Base-by-base conservation (phyloP, 2,329 filamentous ascomycete genomes). In the Xylariaceae sp. region DNA sequence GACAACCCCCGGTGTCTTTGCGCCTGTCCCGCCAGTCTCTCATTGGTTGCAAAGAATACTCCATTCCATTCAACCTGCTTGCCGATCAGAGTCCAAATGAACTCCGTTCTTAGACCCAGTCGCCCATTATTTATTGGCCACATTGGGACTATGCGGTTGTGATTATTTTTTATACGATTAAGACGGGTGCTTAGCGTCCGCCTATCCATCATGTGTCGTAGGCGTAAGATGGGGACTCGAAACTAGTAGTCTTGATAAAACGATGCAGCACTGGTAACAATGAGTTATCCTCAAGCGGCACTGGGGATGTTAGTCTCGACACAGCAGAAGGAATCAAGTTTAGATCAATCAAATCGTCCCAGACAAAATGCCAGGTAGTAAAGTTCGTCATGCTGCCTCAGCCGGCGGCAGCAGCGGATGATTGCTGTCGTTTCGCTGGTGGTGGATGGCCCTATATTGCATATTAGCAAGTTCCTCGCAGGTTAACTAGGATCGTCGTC, bases 341-440 rank as follows among this genome's bases (percentile, higher is more conserved):
- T 24, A 41, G 28, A 54, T 54, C 45, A 37, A 29, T 47, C 29
- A 45, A 44, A 44, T 58, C 24, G 28, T 29, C 40, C 29, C 17
- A 34, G 34, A 29, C 29, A 50, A 14, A 3, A 52, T 52, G 41
- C 24, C 44, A 44, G 23, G 23, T 14, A 48, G 34, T 28, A 43
- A 34, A 24, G 45, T 23, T 51, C 19, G 29, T 41, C 8, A 16
- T 36, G 33, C 16, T 40, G 37, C 37, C 37, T 71, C 64, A 72
- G 41, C 68, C 68, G 51, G 62, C 69, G 28, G 67, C 66, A 39
- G 65, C 59, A 47, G 67, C 54, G 3, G 70, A 60, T 17, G 66
- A 62, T 50, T 74, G 72, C 33, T 66, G 70, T 59, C 72, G 68
- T 55, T 74, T 74, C 11, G 72, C 61, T n/a, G 70, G 67, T 4